phyloP scores from a whole-genome alignment of 352 stramenopile genomes.

The Phytophthora meadii region DNA sequence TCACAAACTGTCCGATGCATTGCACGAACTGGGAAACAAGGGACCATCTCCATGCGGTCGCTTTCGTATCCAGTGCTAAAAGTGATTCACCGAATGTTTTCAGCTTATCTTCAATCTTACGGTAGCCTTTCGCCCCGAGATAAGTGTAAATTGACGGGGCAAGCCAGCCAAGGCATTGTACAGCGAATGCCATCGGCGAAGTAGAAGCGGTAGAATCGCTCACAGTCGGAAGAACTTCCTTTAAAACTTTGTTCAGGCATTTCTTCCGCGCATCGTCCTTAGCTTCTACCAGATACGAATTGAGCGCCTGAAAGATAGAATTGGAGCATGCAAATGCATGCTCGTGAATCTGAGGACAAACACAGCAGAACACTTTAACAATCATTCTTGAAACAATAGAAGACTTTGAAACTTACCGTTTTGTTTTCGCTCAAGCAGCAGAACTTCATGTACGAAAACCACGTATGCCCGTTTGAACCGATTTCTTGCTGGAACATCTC shows the following conservation, averaged over 20 bases:
- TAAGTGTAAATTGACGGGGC: constrained; percentile 54
- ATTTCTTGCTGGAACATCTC: constrained; percentile 59
- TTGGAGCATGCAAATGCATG: constrained; percentile 59
- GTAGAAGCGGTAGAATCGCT: constrained; percentile 50
- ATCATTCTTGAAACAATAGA: background rate
- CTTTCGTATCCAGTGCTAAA: constrained; percentile 58
- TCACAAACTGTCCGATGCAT: constrained; percentile 62
- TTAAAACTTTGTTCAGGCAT: constrained; percentile 73
- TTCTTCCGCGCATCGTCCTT: constrained; percentile 69
- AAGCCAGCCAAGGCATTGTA: constrained; percentile 63
- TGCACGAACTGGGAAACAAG: constrained; percentile 65
- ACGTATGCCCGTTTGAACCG: constrained; percentile 51
- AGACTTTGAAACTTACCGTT: constrained; percentile 44
- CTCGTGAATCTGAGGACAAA: constrained; percentile 58
- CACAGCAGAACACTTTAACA: background rate
- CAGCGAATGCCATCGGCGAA: constrained; percentile 53
- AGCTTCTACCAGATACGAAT: constrained; percentile 42
- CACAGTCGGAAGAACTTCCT: constrained; percentile 70
- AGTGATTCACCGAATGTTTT: constrained; percentile 75
- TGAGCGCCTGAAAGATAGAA: constrained; percentile 51
- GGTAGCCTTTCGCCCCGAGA: constrained; percentile 53
- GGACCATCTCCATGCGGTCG: constrained; percentile 63
- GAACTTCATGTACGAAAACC: constrained; percentile 80
- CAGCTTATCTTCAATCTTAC: constrained; percentile 77
- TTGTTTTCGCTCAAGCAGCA: constrained; percentile 76